Evolutionary conservation across 1,139 yeast genomes (phyloP), one percentile per base, ranked within the genome.

Genomic region (Yamadazyma sp.): DNA sequence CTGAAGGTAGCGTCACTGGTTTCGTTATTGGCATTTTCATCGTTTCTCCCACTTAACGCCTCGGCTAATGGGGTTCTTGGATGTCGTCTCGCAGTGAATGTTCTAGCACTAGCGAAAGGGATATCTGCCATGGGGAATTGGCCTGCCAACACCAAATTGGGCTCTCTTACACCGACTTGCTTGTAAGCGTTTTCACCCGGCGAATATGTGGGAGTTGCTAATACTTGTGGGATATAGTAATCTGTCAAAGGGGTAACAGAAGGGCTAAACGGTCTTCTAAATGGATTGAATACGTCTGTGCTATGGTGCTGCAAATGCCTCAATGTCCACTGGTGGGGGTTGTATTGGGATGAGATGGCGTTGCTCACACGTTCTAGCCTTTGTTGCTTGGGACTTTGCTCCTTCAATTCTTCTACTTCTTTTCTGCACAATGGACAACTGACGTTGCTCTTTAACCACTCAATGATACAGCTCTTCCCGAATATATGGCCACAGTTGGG

Each of bases 401-500:
- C 59, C 33, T 49, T 53, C 6, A 50, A 51, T 15, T 59, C 58
- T 40, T 64, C 69, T 16, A 71, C 75, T 47, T 70, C 74, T 45
- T 65, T 62, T n/a, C 77, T 56, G 42, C 77, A 71, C 34, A 71
- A 55, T 8, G 77, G 77, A 50, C 77, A 71, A 46, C 70, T 67
- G 5, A 66, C 73, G 47, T 68, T 64, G 31, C 55, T 53, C 44
- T 62, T 62, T 27, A 71, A 53, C 77, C 77, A 71, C 43, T 69
- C 75, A 3, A 68, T 55, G 20, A 71, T 66, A 49, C 77, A 71
- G 8, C 66, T 51, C 43, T 62, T 60, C 7, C 77, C 77, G 47
- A 71, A 71, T 0, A 69, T 49, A 48, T 71, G 77, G 11, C 61
- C 58, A 48, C 77, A 71, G 36, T 56, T 57, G 2, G 76, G 75